Base-by-base conservation (phyloP, 441 rosid species). In the Hypseocharis bilobata region DNA sequence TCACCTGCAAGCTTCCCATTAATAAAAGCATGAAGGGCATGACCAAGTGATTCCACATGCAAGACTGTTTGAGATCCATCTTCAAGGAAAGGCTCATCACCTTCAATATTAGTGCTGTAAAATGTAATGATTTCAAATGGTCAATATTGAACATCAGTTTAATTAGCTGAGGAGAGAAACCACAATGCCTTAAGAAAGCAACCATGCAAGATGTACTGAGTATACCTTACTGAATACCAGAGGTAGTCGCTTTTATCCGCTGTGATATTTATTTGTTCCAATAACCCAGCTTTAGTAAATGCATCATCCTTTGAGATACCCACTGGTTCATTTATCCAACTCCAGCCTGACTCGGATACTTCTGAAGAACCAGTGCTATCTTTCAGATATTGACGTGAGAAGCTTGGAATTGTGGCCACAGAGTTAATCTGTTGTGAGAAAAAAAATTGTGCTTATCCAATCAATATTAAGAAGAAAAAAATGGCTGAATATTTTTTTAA, bases 161-260 rank as follows among this genome's bases (percentile, higher is more conserved):
- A 20, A 40, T 3, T 20, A 32, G 68, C 60, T 59, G 49, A 34
- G 40, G 27, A 28, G 32, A 62, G 36, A 64, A 65, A 54, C n/a
- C n/a, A n/a, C 32, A 57, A 71, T 54, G 60, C 13, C 38, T 28
- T 58, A n/a, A 30, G 44, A 16, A 23, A 30, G n/a, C n/a, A n/a
- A 34, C 25, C 32, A 57, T 13, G 17, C 16, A 25, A 25, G 16
- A 38, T 10, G 11, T 3, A 19, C 25, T 1, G 40, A 34, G 0
- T n/a, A 60, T 83, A 88, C 98, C 95, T 85, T 70, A 81, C 64
- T 4, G 96, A 88, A 77, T 93, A 93, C 98, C 98, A 93, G 70
- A 93, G 74, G 82, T 86, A 90, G 68, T 93, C 97, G 26, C 90
- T 90, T 74, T 72, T 70, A 74, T 93, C 97, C 61, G 93, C 86